Percentiles rank a stretch among this genome's conserved stretches.
Evolutionary conservation across 306 rosid genomes (phyloP).

Genomic region (Quillaja saponaria): DNA sequence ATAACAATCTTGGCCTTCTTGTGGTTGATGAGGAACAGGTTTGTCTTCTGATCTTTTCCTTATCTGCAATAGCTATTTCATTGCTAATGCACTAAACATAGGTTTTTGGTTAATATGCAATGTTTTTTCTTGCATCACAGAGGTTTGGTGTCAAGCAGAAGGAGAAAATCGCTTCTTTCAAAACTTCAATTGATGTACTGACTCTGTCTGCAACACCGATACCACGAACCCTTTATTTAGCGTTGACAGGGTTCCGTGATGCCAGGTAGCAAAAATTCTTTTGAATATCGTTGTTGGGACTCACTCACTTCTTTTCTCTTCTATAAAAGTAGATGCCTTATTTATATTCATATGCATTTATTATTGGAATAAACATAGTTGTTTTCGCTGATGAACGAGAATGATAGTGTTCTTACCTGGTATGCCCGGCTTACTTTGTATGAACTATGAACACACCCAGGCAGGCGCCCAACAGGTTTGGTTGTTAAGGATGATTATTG

Average conservation of each 20-base stretch:
- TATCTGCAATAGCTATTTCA: conserved; percentile 31
- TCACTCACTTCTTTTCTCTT: conserved; percentile 19
- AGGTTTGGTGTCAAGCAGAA: conserved; percentile 99
- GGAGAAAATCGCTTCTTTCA: conserved; percentile 92
- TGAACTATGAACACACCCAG: no score
- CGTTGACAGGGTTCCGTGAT: conserved; percentile 96
- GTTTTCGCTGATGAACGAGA: conserved; percentile 24
- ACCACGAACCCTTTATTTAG: conserved; percentile 93
- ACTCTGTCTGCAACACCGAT: conserved; percentile 95
- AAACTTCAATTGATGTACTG: conserved; percentile 90
- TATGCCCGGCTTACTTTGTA: no score
- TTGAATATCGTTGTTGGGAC: no score
- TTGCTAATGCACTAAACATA: conserved; percentile 22
- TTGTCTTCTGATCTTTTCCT: conserved; percentile 21
- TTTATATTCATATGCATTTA: conserved; percentile 16
- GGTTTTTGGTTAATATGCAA: conserved; percentile 17
- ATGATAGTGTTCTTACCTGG: no score
- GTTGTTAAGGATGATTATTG: no score
- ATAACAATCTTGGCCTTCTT: conserved; percentile 86
- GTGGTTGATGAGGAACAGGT: conserved; percentile 99
- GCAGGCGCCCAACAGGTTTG: no score
- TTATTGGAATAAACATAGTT: conserved; percentile 9
- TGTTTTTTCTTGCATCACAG: conserved; percentile 45
- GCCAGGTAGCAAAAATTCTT: conserved; percentile 82
- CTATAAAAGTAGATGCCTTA: neutral